Base-by-base conservation (phyloP, 2,329 filamentous ascomycete genomes). In the Colletotrichum coccodes region DNA sequence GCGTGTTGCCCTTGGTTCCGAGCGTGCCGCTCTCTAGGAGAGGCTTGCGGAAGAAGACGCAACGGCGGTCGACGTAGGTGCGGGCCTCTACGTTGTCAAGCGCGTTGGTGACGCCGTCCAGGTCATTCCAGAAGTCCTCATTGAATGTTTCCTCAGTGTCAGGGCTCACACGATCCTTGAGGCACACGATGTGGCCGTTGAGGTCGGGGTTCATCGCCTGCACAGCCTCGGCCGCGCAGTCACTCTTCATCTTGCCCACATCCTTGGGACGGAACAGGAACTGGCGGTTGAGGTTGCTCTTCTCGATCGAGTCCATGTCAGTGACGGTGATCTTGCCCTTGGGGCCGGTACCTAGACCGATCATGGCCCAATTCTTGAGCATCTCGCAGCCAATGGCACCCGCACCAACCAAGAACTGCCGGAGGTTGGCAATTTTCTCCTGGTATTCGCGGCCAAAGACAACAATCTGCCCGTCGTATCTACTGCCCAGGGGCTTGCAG, bases 341-440 rank as follows among this genome's bases (percentile, higher is more conserved):
- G 3, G 94, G 93, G 4, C 96, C 96, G 52, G 93, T 93, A 50
- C 92, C 95, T 34, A 99, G 86, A 73, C 96, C 96, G 79, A 98
- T 97, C 95, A 99, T 97, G 40, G 97, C 95, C 95, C 96, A 99
- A 81, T 98, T 98, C 89, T 99, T 99, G 73, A 99, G 85, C 92
- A 98, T 99, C 79, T 99, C 96, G 77, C 96, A 99, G 52, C 96
- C 96, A 79, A 99, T 99, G 71, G 97, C 96, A 75, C 96, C 96
- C 53, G 96, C 94, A 73, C 96, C 96, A 66, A 99, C 96, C 63
- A 99, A 86, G 85, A 99, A 99, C 75, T 98, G 90, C 76, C 91
- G 96, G 70, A 96, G 82, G 75, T 98, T 97, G 70, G 92, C 89
- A 73, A 99, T 88, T 86, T 97, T 98, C 59, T 97, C 92, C 81